Conservation (phyloP, 2,329 filamentous ascomycete genomes). For the Diaporthe ilicicola region DNA sequence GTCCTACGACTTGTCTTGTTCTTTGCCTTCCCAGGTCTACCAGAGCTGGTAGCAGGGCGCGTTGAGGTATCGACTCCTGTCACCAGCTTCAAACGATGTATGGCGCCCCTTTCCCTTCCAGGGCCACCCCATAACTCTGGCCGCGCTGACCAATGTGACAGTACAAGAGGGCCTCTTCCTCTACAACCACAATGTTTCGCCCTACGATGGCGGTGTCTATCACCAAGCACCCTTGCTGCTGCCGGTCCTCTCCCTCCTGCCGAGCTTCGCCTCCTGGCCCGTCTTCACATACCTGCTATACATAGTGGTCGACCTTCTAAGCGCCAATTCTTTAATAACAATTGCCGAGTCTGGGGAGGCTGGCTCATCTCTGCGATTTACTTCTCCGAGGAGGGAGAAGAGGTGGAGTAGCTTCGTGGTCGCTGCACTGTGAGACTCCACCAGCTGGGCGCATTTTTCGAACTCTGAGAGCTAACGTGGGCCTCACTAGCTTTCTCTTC, state of each 20-base stretch:
- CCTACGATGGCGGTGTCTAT: slow-evolving; percentile 91
- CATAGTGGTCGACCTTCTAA: slow-evolving; percentile 80
- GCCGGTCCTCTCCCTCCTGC: slow-evolving; percentile 89
- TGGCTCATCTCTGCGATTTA: slow-evolving; percentile 76
- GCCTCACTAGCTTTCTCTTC: slow-evolving; percentile 76
- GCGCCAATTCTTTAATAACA: slow-evolving; percentile 78
- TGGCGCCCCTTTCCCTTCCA: slow-evolving; percentile 43
- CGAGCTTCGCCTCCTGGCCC: slow-evolving; percentile 71
- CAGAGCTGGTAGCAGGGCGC: slow-evolving; percentile 85
- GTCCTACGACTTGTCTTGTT: slow-evolving; percentile 83
- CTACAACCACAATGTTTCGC: slow-evolving; percentile 94
- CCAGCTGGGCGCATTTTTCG: not conserved
- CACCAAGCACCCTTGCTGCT: slow-evolving; percentile 88
- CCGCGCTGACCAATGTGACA: slow-evolving; percentile 45
- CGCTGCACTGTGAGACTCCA: slow-evolving; percentile 74
- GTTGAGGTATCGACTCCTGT: slow-evolving; percentile 98
- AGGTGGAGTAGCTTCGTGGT: slow-evolving; percentile 79
- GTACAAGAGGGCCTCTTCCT: slow-evolving; percentile 97
- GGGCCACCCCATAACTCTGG: not conserved
- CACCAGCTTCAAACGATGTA: slow-evolving; percentile 97
- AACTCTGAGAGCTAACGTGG: slow-evolving; percentile 24
- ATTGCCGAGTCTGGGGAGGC: slow-evolving; percentile 87
- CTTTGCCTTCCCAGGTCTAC: slow-evolving; percentile 81
- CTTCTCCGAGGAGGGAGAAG: slow-evolving; percentile 79
- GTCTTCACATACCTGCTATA: slow-evolving; percentile 84